Evolutionary conservation across 176 grass and related monocot species (phyloP), one percentile per base, ranked within the genome.

Genomic region (Aegilops umbellulata): DNA sequence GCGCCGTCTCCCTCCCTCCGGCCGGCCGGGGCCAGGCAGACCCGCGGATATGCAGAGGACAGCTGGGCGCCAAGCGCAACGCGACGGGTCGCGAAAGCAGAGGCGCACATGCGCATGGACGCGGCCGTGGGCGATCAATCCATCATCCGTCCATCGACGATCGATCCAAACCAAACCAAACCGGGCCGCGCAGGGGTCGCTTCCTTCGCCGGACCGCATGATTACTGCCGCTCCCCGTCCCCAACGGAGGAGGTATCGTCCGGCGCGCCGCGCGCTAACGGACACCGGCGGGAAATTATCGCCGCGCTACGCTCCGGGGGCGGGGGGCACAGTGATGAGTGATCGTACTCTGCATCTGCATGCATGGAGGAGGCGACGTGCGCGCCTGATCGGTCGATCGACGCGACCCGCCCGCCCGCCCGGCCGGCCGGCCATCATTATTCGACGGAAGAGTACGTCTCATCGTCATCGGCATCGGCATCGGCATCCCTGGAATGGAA

Each of bases 61-160:
- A 90, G 27, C 63, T 78, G 38, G 38, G 34, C 60, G 83, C 87
- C 92, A 92, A 94, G 82, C 74, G 90, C 84, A 87, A 79, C 27
- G 42, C 87, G 90, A 94, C 87, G 71, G 10, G 24, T 23, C 65
- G 78, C 86, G 76, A 87, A 93, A 93, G 88, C 78, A 76, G 34
- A 23, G 77, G 79, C 80, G 58, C 64, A 31, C 61, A 38, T 55
- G 47, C 74, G 12, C 11, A 1, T 44, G 42, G 3, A 38, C 27
- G 25, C 24, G 30, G 17, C 63, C 62, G 13, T 47, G 77, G 8
- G 63, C 24, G 73, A 26, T 8, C n/a, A 65, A 53, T 7, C 65
- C 53, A 22, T 58, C 23, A 19, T 29, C 71, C 5, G 16, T 46
- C 39, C n/a, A 27, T 75, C 79, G 60, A 38, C 39, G 11, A 27